Evolutionary conservation across 345 rosid genomes (phyloP).

Genomic region (Eucalyptus polyanthemos): DNA sequence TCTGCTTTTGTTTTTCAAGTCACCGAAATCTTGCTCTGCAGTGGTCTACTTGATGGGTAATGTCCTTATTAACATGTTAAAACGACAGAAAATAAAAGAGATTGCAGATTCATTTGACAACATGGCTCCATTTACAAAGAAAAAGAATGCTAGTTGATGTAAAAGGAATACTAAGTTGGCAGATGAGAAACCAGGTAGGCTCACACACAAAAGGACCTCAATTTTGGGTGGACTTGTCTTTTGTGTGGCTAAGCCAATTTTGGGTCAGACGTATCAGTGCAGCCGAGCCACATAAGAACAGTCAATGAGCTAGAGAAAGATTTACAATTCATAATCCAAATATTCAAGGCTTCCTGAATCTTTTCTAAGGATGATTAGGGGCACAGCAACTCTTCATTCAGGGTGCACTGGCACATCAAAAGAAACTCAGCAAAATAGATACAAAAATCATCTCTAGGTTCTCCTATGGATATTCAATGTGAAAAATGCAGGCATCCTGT

Average conservation of each 20-base stretch:
- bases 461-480: not conserved
- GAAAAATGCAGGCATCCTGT: not conserved
- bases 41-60: not conserved
- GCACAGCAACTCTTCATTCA: not conserved
- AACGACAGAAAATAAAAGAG: not conserved
- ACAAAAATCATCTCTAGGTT: not conserved
- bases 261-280: not conserved
- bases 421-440: not conserved
- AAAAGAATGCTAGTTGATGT: not conserved
- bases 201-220: not conserved
- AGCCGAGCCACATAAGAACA: not conserved
- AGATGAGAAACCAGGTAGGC: not conserved
- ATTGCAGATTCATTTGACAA: not conserved
- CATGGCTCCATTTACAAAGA: not conserved
- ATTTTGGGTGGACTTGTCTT: not conserved
- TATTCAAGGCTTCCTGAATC: not conserved
- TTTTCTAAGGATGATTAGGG: not conserved
- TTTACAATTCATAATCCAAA: not conserved
- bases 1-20: not conserved
- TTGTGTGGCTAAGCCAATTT: not conserved
- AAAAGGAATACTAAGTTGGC: not conserved
- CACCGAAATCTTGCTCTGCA: not conserved
- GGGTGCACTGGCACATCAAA: not conserved
- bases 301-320: not conserved
- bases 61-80: not conserved